Evolutionary conservation across 2,329 filamentous ascomycete genomes (phyloP).

Genomic region (Myriangium duriaei): DNA sequence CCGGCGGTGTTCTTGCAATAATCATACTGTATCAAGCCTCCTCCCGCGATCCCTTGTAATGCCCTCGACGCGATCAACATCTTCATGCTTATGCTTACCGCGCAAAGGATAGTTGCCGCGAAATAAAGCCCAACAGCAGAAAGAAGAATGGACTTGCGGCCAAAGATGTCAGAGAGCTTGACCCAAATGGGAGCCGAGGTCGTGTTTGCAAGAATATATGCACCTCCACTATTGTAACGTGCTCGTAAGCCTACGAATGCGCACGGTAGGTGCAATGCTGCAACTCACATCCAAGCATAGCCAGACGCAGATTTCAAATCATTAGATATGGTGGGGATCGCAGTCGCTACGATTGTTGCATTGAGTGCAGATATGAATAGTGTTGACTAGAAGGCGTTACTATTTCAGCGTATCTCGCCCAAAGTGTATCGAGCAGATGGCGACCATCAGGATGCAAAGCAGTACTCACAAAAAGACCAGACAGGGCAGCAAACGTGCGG

Average conservation of each 20-base stretch:
- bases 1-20: conserved; percentile 17
- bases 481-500: neutral
- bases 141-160: conserved; percentile 42
- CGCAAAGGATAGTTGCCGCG: conserved; percentile 38
- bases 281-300: conserved; percentile 48
- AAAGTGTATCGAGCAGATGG: neutral
- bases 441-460: neutral
- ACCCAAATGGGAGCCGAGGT: conserved; percentile 28
- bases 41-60: conserved; percentile 42
- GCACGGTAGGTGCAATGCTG: conserved; percentile 5
- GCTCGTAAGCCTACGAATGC: conserved; percentile 28
- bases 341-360: conserved; percentile 19
- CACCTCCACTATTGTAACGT: conserved; percentile 36
- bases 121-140: conserved; percentile 38
- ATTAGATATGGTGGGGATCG: conserved; percentile 30
- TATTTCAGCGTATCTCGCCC: too few relatives aligned
- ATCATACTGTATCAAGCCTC: conserved; percentile 30
- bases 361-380: conserved; percentile 15
- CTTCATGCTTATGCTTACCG: conserved; percentile 32
- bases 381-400: neutral
- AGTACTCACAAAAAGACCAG: neutral
- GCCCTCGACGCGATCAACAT: conserved; percentile 43
- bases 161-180: conserved; percentile 46
- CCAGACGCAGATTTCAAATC: conserved; percentile 54
- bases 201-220: conserved; percentile 14